Evolutionary conservation across 495 filamentous ascomycete species (phyloP).

Genomic region (Lasiosphaeria ovina): DNA sequence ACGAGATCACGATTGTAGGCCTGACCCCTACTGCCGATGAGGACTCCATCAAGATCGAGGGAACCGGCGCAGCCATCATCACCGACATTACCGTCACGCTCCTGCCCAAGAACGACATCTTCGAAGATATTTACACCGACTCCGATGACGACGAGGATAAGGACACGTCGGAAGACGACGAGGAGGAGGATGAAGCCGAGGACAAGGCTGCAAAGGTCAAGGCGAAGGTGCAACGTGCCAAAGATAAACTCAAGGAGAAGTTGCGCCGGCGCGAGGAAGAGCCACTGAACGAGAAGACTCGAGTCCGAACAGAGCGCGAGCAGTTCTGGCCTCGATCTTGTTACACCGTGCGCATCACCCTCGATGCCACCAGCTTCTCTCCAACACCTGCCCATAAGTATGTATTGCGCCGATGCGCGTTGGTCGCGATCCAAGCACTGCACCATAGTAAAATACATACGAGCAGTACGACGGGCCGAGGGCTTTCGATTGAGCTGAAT

Average conservation of each 20-base stretch:
- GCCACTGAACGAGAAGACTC: slow-evolving; percentile 44
- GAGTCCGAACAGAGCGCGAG: slow-evolving; percentile 52
- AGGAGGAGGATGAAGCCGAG: slow-evolving; percentile 28
- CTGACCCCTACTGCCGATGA: slow-evolving; percentile 63
- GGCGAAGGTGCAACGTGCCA: slow-evolving; percentile 36
- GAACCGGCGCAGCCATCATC: slow-evolving; percentile 60
- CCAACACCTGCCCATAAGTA: no score
- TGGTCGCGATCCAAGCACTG: no score
- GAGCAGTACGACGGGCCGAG: no score
- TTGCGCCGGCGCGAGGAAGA: slow-evolving; percentile 42
- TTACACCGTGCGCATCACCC: slow-evolving; percentile 55
- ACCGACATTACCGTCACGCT: slow-evolving; percentile 64
- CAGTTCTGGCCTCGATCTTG: slow-evolving; percentile 58
- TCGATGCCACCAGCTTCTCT: slow-evolving; percentile 53
- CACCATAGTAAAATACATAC: no score
- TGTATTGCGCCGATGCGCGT: no score
- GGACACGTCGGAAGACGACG: slow-evolving; percentile 33
- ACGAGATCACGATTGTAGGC: slow-evolving; percentile 64
- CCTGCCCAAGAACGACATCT: slow-evolving; percentile 58
- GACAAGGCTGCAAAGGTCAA: slow-evolving; percentile 37
- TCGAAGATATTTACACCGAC: slow-evolving; percentile 55
- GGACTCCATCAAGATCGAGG: slow-evolving; percentile 69
- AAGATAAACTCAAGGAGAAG: slow-evolving; percentile 40
- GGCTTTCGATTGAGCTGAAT: no score
- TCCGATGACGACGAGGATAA: slow-evolving; percentile 42